Percentiles rank a stretch among this genome's conserved stretches.
Evolutionary conservation across 108 stramenopile species (phyloP).

Genomic region (Aurantiochytrium sp.): DNA sequence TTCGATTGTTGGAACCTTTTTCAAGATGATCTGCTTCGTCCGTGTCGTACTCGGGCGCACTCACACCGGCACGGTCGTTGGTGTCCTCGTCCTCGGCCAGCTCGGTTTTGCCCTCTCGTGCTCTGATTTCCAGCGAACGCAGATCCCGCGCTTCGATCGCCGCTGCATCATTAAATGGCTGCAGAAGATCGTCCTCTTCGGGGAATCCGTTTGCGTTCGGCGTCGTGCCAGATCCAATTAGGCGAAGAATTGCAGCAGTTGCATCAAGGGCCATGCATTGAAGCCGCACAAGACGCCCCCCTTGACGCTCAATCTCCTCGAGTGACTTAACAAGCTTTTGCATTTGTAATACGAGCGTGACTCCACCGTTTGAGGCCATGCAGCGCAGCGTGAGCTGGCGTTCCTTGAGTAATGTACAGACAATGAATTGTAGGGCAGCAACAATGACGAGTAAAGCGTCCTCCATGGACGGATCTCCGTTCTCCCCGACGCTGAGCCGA

Average conservation of each 20-base stretch:
- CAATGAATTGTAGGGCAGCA: background rate
- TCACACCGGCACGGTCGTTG: too few relatives aligned
- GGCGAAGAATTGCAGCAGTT: background rate
- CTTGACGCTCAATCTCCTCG: background rate
- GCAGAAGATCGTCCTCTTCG: background rate
- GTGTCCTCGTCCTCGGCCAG: too few relatives aligned
- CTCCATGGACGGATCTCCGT: background rate
- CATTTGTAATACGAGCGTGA: background rate
- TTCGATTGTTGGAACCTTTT: too few relatives aligned
- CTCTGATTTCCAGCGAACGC: too few relatives aligned
- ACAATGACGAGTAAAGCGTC: background rate
- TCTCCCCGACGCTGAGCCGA: background rate
- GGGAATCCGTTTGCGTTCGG: background rate
- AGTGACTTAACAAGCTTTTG: background rate
- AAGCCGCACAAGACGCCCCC: background rate
- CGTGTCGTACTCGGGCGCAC: background rate
- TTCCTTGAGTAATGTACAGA: background rate
- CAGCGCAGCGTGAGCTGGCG: background rate
- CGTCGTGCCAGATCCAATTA: background rate
- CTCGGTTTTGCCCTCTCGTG: too few relatives aligned
- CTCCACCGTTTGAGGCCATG: slow-evolving; percentile 2
- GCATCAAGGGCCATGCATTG: background rate
- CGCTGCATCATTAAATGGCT: background rate
- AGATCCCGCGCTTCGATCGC: background rate
- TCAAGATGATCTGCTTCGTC: too few relatives aligned